Evolutionary conservation across 805 yeast species (phyloP), one percentile per base, ranked within the genome.

Genomic region (Sporopachydermia quercuum): DNA sequence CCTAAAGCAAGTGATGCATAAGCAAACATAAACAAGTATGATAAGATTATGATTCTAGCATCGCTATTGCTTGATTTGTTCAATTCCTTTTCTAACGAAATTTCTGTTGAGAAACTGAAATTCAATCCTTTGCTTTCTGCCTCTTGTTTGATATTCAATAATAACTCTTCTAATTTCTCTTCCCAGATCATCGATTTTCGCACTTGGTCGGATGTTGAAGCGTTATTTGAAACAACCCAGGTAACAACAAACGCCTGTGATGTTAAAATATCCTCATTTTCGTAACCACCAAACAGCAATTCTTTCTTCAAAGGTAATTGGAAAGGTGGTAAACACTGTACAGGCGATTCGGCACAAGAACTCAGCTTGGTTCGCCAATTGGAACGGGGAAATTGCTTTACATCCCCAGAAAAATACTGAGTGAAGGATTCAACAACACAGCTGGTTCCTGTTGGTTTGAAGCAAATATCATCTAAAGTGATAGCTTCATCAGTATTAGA

Each of bases 391-490:
- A 78, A 54, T 34, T 61, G 57, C 14, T 49, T 49, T 3, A 79
- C 57, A 36, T 71, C 69, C 1, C 91, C 93, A 19, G 68, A 68
- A 54, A 85, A 87, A 53, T 87, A 89, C 53, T 86, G 96, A 0
- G 96, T 78, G 44, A 84, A 76, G 1, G 95, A 84, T 54, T 89
- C 91, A 5, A 89, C 65, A 1, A 79, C 84, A 61, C 98, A 89
- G 3, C 70, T 64, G 6, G 76, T 89, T 2, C 74, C 85, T 8
- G 78, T 62, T 0, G 97, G 96, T 46, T 79, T 81, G 56, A 84
- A 76, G 52, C 98, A 89, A 38, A 87, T 56, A 45, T 81, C 84
- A 15, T 74, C 70, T 37, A 78, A 71, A 0, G 61, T 46, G 36
- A 58, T 45, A 40, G 46, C 43, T n/a, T n/a, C n/a, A n/a, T n/a